These are phyloP conservation scores for Pythium rhizo-oryzae DNA, from an alignment of 352 stramenopile species.

Conservation along the genomic window DNA sequence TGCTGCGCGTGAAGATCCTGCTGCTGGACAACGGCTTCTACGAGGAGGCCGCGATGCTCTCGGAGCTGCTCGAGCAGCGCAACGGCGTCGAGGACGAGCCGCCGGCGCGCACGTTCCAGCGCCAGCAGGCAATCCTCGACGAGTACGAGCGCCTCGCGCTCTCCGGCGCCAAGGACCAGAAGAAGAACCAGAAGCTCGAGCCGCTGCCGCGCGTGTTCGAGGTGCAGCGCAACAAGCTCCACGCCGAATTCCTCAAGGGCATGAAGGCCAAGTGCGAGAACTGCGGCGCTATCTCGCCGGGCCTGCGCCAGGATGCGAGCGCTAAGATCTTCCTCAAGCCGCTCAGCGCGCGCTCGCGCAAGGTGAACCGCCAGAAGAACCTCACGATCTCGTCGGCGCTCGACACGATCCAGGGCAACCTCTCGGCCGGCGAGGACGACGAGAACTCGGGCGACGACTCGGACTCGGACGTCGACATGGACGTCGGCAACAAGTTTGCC, in stretches of 20 bases:
- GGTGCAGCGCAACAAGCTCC: slow-evolving; percentile 79
- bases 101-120: slow-evolving; percentile 68
- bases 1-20: slow-evolving; percentile 91
- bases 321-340: slow-evolving; percentile 98
- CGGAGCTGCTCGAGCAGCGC: slow-evolving; percentile 83
- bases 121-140: slow-evolving; percentile 85
- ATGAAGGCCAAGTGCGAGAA: slow-evolving; percentile 97
- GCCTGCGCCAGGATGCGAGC: slow-evolving; percentile 96
- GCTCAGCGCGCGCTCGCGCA: slow-evolving; percentile 77
- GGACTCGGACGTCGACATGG: slow-evolving; percentile 78
- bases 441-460: slow-evolving; percentile 55
- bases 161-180: slow-evolving; percentile 36
- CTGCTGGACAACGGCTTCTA: slow-evolving; percentile 91
- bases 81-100: slow-evolving; percentile 87
- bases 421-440: slow-evolving; percentile 55
- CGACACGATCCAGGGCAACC: slow-evolving; percentile 77
- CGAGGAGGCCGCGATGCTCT: slow-evolving; percentile 74
- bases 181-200: slow-evolving; percentile 36
- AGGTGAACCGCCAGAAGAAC: slow-evolving; percentile 85
- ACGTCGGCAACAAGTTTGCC: slow-evolving; percentile 43
- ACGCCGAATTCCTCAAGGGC: slow-evolving; percentile 90
- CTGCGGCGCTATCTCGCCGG: slow-evolving; percentile 95
- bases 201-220: slow-evolving; percentile 68
- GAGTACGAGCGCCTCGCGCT: slow-evolving; percentile 89
- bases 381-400: slow-evolving; percentile 79